phyloP scores from a whole-genome alignment of 2,329 filamentous ascomycete genomes.

The Pseudofabraea citricarpa region DNA sequence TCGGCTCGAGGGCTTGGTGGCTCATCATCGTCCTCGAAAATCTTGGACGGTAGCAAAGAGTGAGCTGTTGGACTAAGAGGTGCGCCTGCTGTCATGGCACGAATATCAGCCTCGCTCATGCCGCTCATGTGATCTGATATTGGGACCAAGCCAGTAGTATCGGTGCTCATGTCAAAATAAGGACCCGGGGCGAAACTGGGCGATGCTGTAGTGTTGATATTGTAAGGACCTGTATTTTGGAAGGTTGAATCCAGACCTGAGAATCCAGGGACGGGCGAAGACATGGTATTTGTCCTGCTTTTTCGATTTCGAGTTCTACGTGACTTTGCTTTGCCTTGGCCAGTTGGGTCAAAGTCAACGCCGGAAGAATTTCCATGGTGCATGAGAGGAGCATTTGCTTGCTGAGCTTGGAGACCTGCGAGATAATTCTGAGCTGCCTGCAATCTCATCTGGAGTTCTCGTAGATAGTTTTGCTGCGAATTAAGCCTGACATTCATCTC shows the following conservation, averaged over 20 bases:
- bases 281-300: constrained; percentile 32
- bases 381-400: constrained; percentile 22
- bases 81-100: constrained; percentile 56
- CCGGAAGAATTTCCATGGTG: constrained; percentile 28
- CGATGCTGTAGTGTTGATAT: constrained; percentile 34
- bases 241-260: constrained; percentile 29
- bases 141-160: constrained; percentile 24
- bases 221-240: constrained; percentile 34
- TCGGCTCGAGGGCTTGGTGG: constrained; percentile 36
- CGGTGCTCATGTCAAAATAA: constrained; percentile 30
- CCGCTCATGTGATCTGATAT: constrained; percentile 30
- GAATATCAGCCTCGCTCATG: constrained; percentile 59
- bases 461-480: constrained; percentile 13
- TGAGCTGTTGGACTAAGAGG: constrained; percentile 75
- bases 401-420: constrained; percentile 13
- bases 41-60: constrained; percentile 65
- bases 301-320: constrained; percentile 33
- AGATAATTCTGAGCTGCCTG: constrained; percentile 14
- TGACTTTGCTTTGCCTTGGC: constrained; percentile 28
- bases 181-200: constrained; percentile 48
- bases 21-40: constrained; percentile 59
- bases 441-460: constrained; percentile 18
- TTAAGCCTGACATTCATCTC: constrained; percentile 19
- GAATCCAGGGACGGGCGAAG: constrained; percentile 23
- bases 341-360: constrained; percentile 26